A percentile compares a stretch with the other conserved stretches of the same genome.
phyloP scores from a whole-genome alignment of 2,329 filamentous ascomycete genomes.

The Ophiosphaerella korrae region DNA sequence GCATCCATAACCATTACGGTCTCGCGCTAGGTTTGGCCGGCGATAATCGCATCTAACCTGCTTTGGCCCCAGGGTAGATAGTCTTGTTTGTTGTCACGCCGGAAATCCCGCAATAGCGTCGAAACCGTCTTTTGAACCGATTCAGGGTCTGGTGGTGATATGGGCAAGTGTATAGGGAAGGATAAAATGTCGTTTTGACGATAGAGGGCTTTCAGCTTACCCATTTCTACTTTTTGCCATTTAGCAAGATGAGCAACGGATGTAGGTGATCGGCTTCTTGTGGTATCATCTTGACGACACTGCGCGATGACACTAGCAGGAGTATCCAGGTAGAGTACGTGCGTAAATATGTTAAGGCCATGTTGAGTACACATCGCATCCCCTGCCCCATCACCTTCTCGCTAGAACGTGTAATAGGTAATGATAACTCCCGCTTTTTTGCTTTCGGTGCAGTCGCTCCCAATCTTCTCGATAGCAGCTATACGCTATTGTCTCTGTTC shows the following conservation, averaged over 20 bases:
- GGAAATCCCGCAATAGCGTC: slow-evolving; percentile 42
- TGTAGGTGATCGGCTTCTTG: slow-evolving; percentile 40
- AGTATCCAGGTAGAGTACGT: slow-evolving; percentile 63
- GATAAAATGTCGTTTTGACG: slow-evolving; percentile 56
- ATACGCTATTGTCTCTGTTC: slow-evolving; percentile 50
- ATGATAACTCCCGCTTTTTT: slow-evolving; percentile 55
- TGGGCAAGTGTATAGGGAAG: slow-evolving; percentile 23
- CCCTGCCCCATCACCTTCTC: slow-evolving; percentile 22
- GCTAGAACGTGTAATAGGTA: slow-evolving; percentile 64
- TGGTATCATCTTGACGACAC: slow-evolving; percentile 47
- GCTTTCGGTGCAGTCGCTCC: slow-evolving; percentile 41
- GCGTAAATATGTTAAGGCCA: slow-evolving; percentile 58
- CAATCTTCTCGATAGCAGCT: slow-evolving; percentile 55
- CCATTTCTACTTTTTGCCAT: slow-evolving; percentile 58
- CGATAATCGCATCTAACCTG: slow-evolving; percentile 35
- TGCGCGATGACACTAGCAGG: slow-evolving; percentile 45
- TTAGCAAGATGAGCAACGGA: slow-evolving; percentile 48
- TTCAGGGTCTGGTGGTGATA: too few relatives aligned
- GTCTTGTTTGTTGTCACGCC: slow-evolving; percentile 39
- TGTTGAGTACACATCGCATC: slow-evolving; percentile 48
- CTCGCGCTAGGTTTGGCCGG: slow-evolving; percentile 29
- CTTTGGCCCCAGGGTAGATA: slow-evolving; percentile 19
- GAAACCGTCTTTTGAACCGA: not conserved
- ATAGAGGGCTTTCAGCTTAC: slow-evolving; percentile 53
- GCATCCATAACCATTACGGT: slow-evolving; percentile 63